Evolutionary conservation across 768 basidiomycete species (phyloP).

Genomic region (Rossbeevera mucosa): DNA sequence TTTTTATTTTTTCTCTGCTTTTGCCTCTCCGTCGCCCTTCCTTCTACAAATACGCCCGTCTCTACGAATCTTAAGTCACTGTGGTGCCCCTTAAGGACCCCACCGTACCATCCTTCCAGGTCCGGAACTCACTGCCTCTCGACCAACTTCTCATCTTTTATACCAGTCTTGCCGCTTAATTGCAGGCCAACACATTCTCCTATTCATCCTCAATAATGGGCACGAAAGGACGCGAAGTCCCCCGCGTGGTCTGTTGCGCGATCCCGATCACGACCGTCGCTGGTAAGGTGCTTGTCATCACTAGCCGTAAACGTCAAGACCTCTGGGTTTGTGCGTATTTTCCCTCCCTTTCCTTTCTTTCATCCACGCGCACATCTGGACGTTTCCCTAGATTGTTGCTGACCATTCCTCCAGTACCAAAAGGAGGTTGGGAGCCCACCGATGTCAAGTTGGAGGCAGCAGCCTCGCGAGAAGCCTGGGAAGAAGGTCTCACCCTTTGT

Average conservation of each 20-base stretch:
- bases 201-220: conserved; percentile 31
- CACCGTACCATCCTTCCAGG: conserved; percentile 3
- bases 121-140: conserved; percentile 7
- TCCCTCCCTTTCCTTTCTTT: conserved; percentile 6
- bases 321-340: conserved; percentile 81
- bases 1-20: conserved; percentile 14
- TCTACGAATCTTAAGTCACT: conserved; percentile 4
- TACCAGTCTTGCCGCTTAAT: conserved; percentile 2
- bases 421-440: conserved; percentile 85
- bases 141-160: conserved; percentile 7
- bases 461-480: conserved; percentile 86
- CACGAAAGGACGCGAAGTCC: conserved; percentile 73
- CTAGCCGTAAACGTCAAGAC: conserved; percentile 77
- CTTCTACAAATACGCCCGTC: conserved; percentile 1
- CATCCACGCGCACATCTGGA: background rate
- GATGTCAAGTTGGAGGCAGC: conserved; percentile 82
- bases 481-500: conserved; percentile 93
- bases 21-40: conserved; percentile 4
- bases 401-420: conserved; percentile 58
- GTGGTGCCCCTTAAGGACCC: conserved; percentile 11
- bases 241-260: conserved; percentile 87
- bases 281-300: conserved; percentile 77
- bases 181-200: background rate
- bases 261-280: conserved; percentile 75
- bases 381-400: conserved; percentile 1